Conservation (phyloP, 345 rosid genomes). For the Populus pruinosa region DNA sequence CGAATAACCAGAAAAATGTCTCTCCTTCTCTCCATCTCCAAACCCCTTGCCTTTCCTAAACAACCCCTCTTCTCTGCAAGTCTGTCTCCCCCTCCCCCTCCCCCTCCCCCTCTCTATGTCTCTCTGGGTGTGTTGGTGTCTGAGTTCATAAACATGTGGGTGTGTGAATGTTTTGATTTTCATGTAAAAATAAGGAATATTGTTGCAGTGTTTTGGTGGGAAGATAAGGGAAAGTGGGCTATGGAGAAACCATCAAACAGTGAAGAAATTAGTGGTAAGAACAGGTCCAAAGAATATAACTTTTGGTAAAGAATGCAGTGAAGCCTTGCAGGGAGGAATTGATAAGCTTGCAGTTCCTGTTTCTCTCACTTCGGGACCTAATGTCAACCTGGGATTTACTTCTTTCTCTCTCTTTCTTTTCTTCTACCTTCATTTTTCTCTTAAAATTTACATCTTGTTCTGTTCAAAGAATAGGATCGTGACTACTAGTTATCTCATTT, state of each 20-base stretch:
- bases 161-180: background rate
- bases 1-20: background rate
- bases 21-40: background rate
- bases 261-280: slow-evolving; percentile 44
- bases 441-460: background rate
- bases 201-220: slow-evolving; percentile 37
- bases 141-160: background rate
- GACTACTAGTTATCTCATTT: background rate
- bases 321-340: slow-evolving; percentile 72
- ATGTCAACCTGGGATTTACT: slow-evolving; percentile 34
- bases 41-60: background rate
- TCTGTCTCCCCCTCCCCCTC: background rate
- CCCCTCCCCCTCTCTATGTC: background rate
- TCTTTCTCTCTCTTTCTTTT: background rate
- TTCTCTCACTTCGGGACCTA: slow-evolving; percentile 78
- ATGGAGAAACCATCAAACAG: slow-evolving; percentile 18
- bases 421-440: too few relatives aligned
- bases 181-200: background rate
- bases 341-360: slow-evolving; percentile 91
- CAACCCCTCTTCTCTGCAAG: background rate
- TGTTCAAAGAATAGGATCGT: background rate
- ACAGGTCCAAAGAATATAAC: slow-evolving; percentile 73
- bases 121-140: background rate
- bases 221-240: slow-evolving; percentile 22
- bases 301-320: slow-evolving; percentile 65